Evolutionary conservation across 306 rosid species (phyloP).

Genomic region (Mucuna pruriens): DNA sequence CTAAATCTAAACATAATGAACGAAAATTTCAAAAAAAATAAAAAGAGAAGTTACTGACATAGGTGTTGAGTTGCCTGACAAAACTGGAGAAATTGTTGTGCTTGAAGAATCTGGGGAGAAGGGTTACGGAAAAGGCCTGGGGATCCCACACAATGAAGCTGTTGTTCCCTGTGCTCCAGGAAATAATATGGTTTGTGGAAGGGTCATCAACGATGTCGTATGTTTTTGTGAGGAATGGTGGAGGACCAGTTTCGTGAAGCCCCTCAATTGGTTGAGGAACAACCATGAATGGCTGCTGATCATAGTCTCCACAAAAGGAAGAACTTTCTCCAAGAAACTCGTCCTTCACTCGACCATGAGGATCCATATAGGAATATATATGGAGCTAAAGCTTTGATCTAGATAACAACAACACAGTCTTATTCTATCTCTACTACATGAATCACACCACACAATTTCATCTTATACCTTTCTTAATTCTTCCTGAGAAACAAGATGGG

Average conservation of each 20-base stretch:
- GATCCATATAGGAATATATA: conserved; percentile 45
- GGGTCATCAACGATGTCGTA: conserved; percentile 84
- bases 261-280: conserved; percentile 70
- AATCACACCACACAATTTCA: too few relatives aligned
- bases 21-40: too few relatives aligned
- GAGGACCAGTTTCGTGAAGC: conserved; percentile 72
- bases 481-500: neutral
- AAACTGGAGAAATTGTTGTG: conserved; percentile 96
- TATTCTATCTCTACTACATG: too few relatives aligned
- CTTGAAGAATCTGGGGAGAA: conserved; percentile 90
- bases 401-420: too few relatives aligned
- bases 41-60: conserved; percentile 57
- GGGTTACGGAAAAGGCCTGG: conserved; percentile 60
- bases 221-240: conserved; percentile 88
- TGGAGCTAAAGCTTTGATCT: conserved; percentile 18
- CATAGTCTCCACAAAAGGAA: conserved; percentile 13
- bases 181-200: conserved; percentile 63
- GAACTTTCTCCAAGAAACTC: conserved; percentile 48
- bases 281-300: neutral
- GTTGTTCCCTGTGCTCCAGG: conserved; percentile 83
- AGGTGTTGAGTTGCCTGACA: conserved; percentile 92
- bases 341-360: conserved; percentile 49
- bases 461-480: neutral
- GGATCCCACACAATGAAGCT: conserved; percentile 93
- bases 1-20: too few relatives aligned